Evolutionary conservation across 805 yeast genomes (phyloP), one percentile per base, ranked within the genome.

Genomic region (Alloascoidea africana): DNA sequence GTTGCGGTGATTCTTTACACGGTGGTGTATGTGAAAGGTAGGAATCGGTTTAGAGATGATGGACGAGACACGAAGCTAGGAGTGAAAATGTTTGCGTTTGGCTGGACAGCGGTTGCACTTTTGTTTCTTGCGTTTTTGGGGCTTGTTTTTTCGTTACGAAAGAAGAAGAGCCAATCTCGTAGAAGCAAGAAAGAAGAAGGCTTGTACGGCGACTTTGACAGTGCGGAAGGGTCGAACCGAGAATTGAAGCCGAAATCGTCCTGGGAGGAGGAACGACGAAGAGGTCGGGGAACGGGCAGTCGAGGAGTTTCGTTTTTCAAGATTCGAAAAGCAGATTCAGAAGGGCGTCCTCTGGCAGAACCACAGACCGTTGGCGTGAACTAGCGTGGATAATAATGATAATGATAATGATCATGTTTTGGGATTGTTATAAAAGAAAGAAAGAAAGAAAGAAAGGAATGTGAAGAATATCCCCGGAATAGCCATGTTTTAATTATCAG

Each of bases 21-120:
- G 8, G 30, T 87, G 2, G 78, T 67, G 33, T 52, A 68, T 38
- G 86, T 75, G 5, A 50, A 80, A 60, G 83, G 78, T 30, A 75
- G 60, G 51, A 65, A 71, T 43, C 76, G 81, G n/a, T 82, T 82
- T 65, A 46, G 52, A n/a, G 53, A 57, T 39, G 68, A 53, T 14
- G 61, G 57, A 27, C 32, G 18, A 8, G 5, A 14, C 5, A 15
- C 5, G 4, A n/a, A 32, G 14, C 35, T 58, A 19, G 56, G 58
- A 18, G 41, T 43, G 4, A 43, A 43, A 32, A 47, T 49, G 44
- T 54, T 58, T 45, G 54, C 50, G 18, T 41, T 55, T 23, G 41
- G 52, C 41, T 58, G 62, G 60, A 36, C 46, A 2, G 43, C 49
- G 2, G 51, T 45, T 17, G 50, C 42, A 11, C 18, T 34, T 15